These are phyloP conservation scores for Micromonas pusilla DNA, from an alignment of 139 green algal genomes.

Conservation along the genomic window DNA sequence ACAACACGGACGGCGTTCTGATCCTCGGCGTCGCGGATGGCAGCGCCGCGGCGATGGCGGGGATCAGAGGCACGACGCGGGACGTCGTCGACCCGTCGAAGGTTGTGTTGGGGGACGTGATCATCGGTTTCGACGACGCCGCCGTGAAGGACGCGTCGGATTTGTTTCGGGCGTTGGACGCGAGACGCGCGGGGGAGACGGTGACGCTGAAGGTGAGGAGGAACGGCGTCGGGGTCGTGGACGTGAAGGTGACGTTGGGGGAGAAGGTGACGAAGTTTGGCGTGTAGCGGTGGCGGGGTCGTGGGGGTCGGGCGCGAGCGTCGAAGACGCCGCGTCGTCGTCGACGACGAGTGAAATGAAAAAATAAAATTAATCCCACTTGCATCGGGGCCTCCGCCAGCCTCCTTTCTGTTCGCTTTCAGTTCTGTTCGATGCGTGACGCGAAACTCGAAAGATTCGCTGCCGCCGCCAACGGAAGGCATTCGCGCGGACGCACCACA, in stretches of 20 bases:
- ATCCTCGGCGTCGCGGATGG: slow-evolving; percentile 38
- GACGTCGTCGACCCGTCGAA: no score
- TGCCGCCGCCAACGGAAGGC: no score
- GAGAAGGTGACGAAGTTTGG: not conserved
- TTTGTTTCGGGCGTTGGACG: slow-evolving; percentile 34
- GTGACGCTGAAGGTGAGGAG: not conserved
- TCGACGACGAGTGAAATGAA: no score
- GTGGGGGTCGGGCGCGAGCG: no score
- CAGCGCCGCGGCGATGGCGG: slow-evolving; percentile 41
- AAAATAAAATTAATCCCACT: no score
- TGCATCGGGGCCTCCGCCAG: no score
- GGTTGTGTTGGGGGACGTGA: slow-evolving; percentile 50
- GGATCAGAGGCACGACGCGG: slow-evolving; percentile 33
- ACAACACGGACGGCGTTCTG: slow-evolving; percentile 48
- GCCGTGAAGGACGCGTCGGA: slow-evolving; percentile 35
- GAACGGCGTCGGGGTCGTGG: not conserved
- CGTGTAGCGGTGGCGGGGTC: no score
- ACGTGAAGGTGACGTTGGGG: not conserved
- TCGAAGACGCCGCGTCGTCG: no score
- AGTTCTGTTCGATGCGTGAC: no score
- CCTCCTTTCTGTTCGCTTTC: no score
- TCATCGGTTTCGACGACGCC: slow-evolving; percentile 39
- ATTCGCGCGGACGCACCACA: no score
- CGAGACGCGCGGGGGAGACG: not conserved
- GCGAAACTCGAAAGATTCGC: no score